phyloP scores from a whole-genome alignment of 2,329 filamentous ascomycete genomes.

The Monosporascus sp. region DNA sequence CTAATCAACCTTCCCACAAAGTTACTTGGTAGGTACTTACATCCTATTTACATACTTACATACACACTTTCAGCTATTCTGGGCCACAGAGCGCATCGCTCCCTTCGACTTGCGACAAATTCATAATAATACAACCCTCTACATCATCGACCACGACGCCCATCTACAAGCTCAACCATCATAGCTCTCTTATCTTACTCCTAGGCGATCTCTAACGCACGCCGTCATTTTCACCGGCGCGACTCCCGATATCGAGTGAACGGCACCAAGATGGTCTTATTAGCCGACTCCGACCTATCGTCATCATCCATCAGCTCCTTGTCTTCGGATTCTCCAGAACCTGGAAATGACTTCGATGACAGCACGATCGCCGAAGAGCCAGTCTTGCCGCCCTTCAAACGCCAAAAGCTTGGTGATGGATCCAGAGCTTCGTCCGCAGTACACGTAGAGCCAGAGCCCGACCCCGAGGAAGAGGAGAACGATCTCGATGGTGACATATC shows the following conservation, averaged over 20 bases:
- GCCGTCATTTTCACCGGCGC: not conserved
- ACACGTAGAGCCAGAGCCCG: conserved; percentile 42
- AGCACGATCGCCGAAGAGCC: conserved; percentile 21
- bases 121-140: too few relatives aligned
- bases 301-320: conserved; percentile 1
- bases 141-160: not conserved
- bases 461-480: conserved; percentile 30
- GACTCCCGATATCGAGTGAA: not conserved
- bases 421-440: conserved; percentile 42
- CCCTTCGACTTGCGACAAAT: too few relatives aligned
- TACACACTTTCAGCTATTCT: too few relatives aligned
- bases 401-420: conserved; percentile 30
- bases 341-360: conserved; percentile 21
- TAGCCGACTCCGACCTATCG: not conserved
- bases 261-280: conserved; percentile 7
- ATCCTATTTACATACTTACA: too few relatives aligned
- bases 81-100: too few relatives aligned
- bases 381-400: conserved; percentile 28
- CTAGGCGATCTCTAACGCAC: not conserved
- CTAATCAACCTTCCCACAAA: not conserved
- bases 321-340: not conserved
- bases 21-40: not conserved
- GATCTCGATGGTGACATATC: conserved; percentile 66
- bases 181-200: too few relatives aligned
- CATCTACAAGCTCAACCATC: not conserved